A percentile compares a stretch with the other conserved stretches of the same genome.
phyloP scores from a whole-genome alignment of 2,329 filamentous ascomycete species.

The Pyricularia grisea region DNA sequence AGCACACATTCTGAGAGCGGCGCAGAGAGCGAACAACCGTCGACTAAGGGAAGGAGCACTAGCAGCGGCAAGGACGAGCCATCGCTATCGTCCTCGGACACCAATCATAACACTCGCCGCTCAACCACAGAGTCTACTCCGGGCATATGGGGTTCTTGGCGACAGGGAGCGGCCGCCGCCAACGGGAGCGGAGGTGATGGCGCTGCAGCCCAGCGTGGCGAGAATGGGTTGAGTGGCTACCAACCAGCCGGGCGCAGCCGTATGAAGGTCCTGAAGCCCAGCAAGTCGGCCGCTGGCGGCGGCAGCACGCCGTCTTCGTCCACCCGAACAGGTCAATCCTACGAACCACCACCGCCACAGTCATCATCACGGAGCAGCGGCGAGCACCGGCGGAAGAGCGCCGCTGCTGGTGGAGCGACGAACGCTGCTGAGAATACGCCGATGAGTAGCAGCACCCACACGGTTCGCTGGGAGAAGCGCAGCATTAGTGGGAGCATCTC shows the following conservation, averaged over 20 bases:
- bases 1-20: conserved; percentile 33
- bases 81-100: neutral
- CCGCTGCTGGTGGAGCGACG: conserved; percentile 16
- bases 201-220: conserved; percentile 34
- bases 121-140: conserved; percentile 18
- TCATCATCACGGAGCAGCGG: conserved; percentile 31
- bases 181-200: conserved; percentile 45
- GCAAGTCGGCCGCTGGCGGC: conserved; percentile 40
- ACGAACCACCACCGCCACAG: conserved; percentile 37
- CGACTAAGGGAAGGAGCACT: conserved; percentile 17
- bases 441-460: conserved; percentile 8
- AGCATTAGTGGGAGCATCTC: conserved; percentile 27
- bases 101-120: conserved; percentile 29
- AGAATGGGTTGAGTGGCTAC: conserved; percentile 53
- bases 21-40: conserved; percentile 30
- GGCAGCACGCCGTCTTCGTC: conserved; percentile 30
- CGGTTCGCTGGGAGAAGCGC: conserved; percentile 45
- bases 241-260: conserved; percentile 57
- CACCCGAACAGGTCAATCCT: conserved; percentile 37
- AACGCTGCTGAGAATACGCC: neutral
- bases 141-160: conserved; percentile 63
- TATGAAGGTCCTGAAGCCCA: conserved; percentile 86
- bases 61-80: conserved; percentile 1
- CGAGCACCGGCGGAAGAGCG: conserved; percentile 47
- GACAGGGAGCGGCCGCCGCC: conserved; percentile 40